Conservation (phyloP, 441 rosid genomes). For the Isatis lusitanica region DNA sequence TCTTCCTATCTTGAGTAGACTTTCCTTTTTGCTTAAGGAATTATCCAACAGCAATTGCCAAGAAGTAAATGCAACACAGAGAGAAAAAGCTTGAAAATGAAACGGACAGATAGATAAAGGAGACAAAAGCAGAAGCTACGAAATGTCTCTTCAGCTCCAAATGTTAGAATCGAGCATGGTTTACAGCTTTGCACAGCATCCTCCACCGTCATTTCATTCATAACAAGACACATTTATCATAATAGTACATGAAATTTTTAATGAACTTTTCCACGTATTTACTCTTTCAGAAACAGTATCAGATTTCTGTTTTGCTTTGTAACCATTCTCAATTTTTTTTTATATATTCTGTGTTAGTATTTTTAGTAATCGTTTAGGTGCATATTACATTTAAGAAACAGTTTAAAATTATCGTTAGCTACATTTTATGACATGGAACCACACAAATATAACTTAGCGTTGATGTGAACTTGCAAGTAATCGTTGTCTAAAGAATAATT, state of each 20-base stretch:
- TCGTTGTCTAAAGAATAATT: background rate
- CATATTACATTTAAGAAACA: background rate
- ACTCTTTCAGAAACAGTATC: background rate
- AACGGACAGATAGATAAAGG: slow-evolving; percentile 25
- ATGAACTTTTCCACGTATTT: background rate
- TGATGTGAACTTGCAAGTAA: background rate
- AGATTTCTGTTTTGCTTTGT: background rate
- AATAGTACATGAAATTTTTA: background rate
- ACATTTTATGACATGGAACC: too few relatives aligned
- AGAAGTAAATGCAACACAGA: slow-evolving; percentile 25
- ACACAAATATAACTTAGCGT: too few relatives aligned
- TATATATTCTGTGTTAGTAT: too few relatives aligned
- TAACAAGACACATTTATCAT: slow-evolving; percentile 24
- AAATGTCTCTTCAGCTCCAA: slow-evolving; percentile 32
- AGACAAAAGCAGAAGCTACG: slow-evolving; percentile 27
- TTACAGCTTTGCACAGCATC: slow-evolving; percentile 25
- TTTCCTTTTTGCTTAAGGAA: too few relatives aligned
- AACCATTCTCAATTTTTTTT: too few relatives aligned
- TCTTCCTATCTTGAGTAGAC: too few relatives aligned
- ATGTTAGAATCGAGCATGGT: slow-evolving; percentile 15
- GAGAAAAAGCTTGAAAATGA: background rate
- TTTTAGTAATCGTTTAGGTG: background rate
- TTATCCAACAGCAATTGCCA: slow-evolving; percentile 20
- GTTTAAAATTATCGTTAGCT: background rate
- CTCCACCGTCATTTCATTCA: slow-evolving; percentile 31